Evolutionary conservation across 768 basidiomycete species (phyloP).

Genomic region (Psilocybe cyanescens): DNA sequence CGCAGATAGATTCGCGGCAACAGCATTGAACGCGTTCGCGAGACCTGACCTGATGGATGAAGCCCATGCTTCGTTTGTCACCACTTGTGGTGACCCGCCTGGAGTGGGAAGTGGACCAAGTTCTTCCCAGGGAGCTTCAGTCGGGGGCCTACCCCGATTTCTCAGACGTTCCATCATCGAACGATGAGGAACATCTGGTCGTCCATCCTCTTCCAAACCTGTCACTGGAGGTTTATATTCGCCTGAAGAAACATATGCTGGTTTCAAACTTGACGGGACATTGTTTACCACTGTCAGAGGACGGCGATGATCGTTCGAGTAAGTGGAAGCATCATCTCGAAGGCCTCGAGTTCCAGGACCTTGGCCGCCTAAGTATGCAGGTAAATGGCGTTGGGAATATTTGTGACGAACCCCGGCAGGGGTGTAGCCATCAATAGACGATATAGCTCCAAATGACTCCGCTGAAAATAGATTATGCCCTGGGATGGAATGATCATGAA

Average conservation of each 20-base stretch:
- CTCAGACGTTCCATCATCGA: constrained; percentile 25
- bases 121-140: constrained; percentile 17
- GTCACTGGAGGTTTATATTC: neutral
- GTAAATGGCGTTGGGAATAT: constrained; percentile 26
- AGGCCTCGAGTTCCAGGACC: constrained; percentile 16
- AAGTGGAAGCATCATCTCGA: constrained; percentile 1
- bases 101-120: constrained; percentile 31
- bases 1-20: constrained; percentile 43
- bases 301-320: neutral
- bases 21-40: constrained; percentile 51
- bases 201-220: neutral
- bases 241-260: neutral
- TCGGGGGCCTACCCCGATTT: constrained; percentile 22
- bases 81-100: constrained; percentile 22
- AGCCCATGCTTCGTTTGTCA: constrained; percentile 20
- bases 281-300: constrained; percentile 3
- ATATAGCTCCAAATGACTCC: constrained; percentile 25
- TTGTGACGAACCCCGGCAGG: constrained; percentile 13
- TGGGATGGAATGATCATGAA: constrained; percentile 25
- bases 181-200: constrained; percentile 8
- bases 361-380: constrained; percentile 32
- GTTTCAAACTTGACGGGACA: constrained; percentile 2
- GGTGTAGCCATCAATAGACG: constrained; percentile 14
- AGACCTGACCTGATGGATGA: constrained; percentile 28
- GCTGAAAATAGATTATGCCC: constrained; percentile 25